Conservation (phyloP, 768 basidiomycete genomes). For the Dendrothele bispora region DNA sequence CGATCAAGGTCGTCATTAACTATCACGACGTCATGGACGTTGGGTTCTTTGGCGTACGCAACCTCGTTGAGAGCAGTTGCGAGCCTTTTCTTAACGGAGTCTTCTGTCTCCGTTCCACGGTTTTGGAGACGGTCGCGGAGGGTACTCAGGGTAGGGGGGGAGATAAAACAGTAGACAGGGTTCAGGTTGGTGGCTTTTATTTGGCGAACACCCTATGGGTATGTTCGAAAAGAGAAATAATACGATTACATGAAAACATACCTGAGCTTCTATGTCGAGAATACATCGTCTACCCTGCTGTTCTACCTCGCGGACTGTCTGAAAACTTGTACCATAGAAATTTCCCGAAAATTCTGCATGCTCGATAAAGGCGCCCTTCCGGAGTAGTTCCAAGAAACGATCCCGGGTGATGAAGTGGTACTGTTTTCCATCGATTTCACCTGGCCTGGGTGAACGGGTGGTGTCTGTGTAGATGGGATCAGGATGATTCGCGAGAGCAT, state of each 20-base stretch:
- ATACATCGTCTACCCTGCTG: conserved; percentile 79
- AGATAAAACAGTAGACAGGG: conserved; percentile 89
- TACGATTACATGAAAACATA: conserved; percentile 30
- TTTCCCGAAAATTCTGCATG: conserved; percentile 93
- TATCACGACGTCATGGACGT: conserved; percentile 78
- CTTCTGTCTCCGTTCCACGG: conserved; percentile 83
- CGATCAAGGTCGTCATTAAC: conserved; percentile 88
- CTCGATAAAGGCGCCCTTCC: conserved; percentile 83
- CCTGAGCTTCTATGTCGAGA: conserved; percentile 96
- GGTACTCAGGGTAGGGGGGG: conserved; percentile 76
- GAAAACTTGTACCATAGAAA: conserved; percentile 88
- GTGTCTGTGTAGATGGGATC: conserved; percentile 61
- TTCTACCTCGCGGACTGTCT: conserved; percentile 70
- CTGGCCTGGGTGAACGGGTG: conserved; percentile 79
- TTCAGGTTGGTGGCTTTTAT: conserved; percentile 81
- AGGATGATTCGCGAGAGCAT: conserved; percentile 1
- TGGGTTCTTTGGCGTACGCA: conserved; percentile 75
- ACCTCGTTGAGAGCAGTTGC: conserved; percentile 79
- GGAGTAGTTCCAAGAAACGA: conserved; percentile 70
- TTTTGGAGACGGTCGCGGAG: conserved; percentile 71
- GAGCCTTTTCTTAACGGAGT: conserved; percentile 71
- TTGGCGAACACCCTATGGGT: conserved; percentile 81
- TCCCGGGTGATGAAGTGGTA: conserved; percentile 83
- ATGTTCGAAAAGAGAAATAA: conserved; percentile 13
- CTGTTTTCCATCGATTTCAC: conserved; percentile 78